Evolutionary conservation across 345 rosid genomes (phyloP).

Genomic region (Eucalyptus lansdowneana): DNA sequence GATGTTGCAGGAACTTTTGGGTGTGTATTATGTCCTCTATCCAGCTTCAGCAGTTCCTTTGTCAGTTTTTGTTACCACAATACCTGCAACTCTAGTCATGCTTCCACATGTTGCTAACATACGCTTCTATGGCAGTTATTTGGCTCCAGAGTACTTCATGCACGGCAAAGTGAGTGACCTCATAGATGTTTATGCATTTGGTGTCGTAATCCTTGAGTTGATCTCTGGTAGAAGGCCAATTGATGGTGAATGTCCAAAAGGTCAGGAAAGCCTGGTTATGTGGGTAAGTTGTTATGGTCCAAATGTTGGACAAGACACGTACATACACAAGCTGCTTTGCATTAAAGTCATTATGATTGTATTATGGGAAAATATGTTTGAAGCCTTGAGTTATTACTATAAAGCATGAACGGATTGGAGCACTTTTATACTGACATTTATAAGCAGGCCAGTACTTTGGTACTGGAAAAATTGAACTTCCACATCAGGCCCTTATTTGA

Average conservation of each 20-base stretch:
- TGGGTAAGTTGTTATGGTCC: constrained; percentile 57
- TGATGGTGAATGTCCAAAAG: constrained; percentile 40
- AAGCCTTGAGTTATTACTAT: not conserved
- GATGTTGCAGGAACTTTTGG: constrained; percentile 96
- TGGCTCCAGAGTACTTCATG: constrained; percentile 98
- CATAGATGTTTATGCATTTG: constrained; percentile 92
- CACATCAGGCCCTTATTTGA: not conserved
- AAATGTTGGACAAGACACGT: not conserved
- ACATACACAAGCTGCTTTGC: not conserved
- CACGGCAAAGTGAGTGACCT: constrained; percentile 88
- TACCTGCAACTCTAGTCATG: not conserved
- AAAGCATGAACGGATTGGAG: not conserved
- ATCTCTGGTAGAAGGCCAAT: constrained; percentile 87
- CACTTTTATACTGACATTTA: not conserved
- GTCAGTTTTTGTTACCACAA: not conserved
- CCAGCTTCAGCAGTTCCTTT: not conserved
- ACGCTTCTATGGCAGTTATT: constrained; percentile 38
- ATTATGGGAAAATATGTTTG: not conserved
- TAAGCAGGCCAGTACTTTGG: not conserved
- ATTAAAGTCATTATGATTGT: not conserved
- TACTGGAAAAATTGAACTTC: not conserved
- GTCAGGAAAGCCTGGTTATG: constrained; percentile 81
- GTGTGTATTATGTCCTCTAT: constrained; percentile 13
- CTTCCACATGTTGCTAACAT: not conserved
- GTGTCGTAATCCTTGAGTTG: constrained; percentile 92